A percentile compares a stretch with the other conserved stretches of the same genome.
phyloP scores from a whole-genome alignment of 176 grass and related monocot genomes.

The Aegilops bicornis region DNA sequence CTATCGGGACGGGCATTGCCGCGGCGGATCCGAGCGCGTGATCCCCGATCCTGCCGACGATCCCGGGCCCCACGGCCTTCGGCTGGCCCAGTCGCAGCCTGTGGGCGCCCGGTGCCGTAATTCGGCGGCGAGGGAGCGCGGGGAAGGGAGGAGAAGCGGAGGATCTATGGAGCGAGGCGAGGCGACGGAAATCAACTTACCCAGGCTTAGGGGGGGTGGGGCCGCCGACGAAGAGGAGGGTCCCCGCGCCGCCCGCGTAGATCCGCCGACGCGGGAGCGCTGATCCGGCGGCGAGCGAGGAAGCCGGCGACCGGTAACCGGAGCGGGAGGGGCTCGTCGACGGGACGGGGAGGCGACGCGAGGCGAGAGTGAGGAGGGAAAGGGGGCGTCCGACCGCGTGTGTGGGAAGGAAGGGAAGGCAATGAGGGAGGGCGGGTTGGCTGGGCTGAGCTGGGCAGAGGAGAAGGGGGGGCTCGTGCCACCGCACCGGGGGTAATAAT shows the following conservation, averaged over 20 bases:
- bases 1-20: not conserved
- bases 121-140: not conserved
- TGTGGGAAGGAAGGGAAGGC: not conserved
- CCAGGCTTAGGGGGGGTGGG: not conserved
- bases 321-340: not conserved
- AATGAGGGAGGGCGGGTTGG: not conserved
- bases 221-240: not conserved
- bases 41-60: not conserved
- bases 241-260: not conserved
- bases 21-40: not conserved
- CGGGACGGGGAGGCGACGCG: not conserved
- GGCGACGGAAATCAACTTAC: too few species aligned
- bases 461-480: not conserved
- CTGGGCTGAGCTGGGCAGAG: not conserved
- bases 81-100: not conserved
- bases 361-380: not conserved
- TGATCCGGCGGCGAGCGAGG: not conserved
- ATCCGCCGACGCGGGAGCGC: not conserved
- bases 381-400: not conserved
- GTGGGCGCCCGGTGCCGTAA: not conserved
- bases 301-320: not conserved
- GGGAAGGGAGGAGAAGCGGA: not conserved
- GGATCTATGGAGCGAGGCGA: not conserved
- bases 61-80: not conserved
- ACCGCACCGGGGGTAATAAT: constrained; percentile 20